Percentiles rank a stretch among this genome's conserved stretches.
These are phyloP conservation scores for Blastomyces emzantsi DNA, from an alignment of 2,329 filamentous ascomycete species.

Conservation along the genomic window DNA sequence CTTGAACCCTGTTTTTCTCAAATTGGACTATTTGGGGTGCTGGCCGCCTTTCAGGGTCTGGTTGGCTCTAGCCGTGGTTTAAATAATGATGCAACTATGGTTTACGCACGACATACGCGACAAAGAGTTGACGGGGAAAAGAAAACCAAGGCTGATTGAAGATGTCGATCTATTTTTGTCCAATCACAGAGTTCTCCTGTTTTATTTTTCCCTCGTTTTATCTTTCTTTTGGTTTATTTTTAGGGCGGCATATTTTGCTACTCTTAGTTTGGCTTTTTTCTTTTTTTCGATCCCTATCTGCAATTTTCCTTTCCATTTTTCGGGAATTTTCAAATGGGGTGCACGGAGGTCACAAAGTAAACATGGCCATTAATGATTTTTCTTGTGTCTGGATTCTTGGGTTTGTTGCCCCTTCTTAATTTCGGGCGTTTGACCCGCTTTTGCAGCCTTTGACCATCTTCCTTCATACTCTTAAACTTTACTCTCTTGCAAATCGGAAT, in stretches of 20 bases:
- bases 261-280: neutral
- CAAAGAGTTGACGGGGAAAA: neutral
- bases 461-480: neutral
- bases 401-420: neutral
- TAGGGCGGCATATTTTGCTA: neutral
- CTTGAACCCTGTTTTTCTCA: neutral
- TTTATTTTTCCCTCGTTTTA: neutral
- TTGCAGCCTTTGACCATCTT: neutral
- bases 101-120: neutral
- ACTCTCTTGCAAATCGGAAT: neutral
- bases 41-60: neutral
- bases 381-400: neutral
- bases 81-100: neutral
- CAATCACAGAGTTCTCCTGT: neutral
- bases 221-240: neutral
- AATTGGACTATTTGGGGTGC: neutral
- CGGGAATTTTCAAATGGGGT: neutral
- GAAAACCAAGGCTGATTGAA: neutral
- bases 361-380: neutral
- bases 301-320: neutral
- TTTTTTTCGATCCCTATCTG: neutral
- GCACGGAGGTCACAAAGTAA: neutral
- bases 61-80: neutral
- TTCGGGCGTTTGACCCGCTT: neutral
- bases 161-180: neutral